These are phyloP conservation scores for Verticillium dahliae DNA, from an alignment of 2,329 filamentous ascomycete species.

Conservation along the genomic window DNA sequence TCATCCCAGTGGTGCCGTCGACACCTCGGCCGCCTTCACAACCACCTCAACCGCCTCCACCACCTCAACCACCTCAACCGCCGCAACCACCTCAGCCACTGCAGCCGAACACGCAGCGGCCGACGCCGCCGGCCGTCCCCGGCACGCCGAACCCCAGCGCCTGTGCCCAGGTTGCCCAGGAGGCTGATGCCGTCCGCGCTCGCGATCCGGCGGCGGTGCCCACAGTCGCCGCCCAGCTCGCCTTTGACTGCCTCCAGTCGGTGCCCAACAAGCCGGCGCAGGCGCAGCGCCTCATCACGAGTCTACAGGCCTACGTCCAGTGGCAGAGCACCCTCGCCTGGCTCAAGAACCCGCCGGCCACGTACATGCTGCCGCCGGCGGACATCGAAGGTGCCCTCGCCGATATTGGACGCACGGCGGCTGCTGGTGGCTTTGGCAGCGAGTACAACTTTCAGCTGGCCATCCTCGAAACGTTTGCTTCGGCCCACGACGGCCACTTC, in stretches of 20 bases:
- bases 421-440: slow-evolving; percentile 34
- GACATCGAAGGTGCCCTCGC: slow-evolving; percentile 41
- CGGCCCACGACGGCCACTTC: slow-evolving; percentile 61
- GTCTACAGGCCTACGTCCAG: slow-evolving; percentile 32
- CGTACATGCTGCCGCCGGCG: slow-evolving; percentile 39
- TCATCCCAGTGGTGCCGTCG: not conserved
- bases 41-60: not conserved
- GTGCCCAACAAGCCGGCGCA: slow-evolving; percentile 29
- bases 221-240: slow-evolving; percentile 27
- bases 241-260: slow-evolving; percentile 28
- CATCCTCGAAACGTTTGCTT: slow-evolving; percentile 40
- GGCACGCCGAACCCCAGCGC: slow-evolving; percentile 10
- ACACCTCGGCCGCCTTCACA: not conserved
- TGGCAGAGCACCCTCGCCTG: slow-evolving; percentile 42
- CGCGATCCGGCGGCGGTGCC: slow-evolving; percentile 17
- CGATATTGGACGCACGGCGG: slow-evolving; percentile 34
- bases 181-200: slow-evolving; percentile 8
- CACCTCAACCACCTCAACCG: too few species aligned
- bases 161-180: slow-evolving; percentile 15
- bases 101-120: too few species aligned
- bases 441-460: slow-evolving; percentile 50
- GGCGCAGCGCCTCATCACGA: slow-evolving; percentile 26
- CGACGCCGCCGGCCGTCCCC: too few species aligned
- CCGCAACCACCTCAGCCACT: too few species aligned
- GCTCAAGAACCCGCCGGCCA: slow-evolving; percentile 43